Percentiles rank a stretch among this genome's conserved stretches.
These are phyloP conservation scores for Neurospora hispaniola DNA, from an alignment of 495 filamentous ascomycete species.

Conservation along the genomic window DNA sequence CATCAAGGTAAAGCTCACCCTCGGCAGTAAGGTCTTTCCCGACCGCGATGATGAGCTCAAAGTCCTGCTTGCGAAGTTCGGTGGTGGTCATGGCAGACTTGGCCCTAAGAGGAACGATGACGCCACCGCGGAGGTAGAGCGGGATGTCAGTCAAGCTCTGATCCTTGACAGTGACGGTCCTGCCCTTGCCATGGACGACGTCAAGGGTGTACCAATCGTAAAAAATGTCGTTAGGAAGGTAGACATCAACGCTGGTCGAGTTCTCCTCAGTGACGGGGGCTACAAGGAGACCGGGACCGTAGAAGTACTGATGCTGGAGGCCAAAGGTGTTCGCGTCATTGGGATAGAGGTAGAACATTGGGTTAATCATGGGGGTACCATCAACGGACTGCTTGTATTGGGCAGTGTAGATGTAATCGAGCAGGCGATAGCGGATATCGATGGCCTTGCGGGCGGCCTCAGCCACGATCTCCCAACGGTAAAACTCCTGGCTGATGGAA, in stretches of 20 bases:
- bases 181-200: slow-evolving; percentile 45
- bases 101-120: slow-evolving; percentile 54
- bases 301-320: slow-evolving; percentile 64
- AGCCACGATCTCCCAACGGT: slow-evolving; percentile 57
- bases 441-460: slow-evolving; percentile 60
- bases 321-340: slow-evolving; percentile 48
- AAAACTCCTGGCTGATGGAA: slow-evolving; percentile 61
- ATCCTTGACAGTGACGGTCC: slow-evolving; percentile 38
- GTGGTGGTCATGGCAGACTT: slow-evolving; percentile 58
- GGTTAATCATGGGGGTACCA: slow-evolving; percentile 58
- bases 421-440: slow-evolving; percentile 60
- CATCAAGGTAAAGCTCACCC: slow-evolving; percentile 48
- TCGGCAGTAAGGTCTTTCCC: slow-evolving; percentile 31
- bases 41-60: slow-evolving; percentile 61
- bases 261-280: slow-evolving; percentile 57
- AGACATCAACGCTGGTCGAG: slow-evolving; percentile 54
- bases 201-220: slow-evolving; percentile 66
- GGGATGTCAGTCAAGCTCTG: slow-evolving; percentile 58
- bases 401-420: slow-evolving; percentile 79
- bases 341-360: slow-evolving; percentile 65
- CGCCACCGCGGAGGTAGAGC: slow-evolving; percentile 59
- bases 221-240: slow-evolving; percentile 64
- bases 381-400: slow-evolving; percentile 52
- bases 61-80: slow-evolving; percentile 53
- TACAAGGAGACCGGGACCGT: slow-evolving; percentile 60